Conservation (phyloP, 257 asterid species). For the Scutellaria baicalensis region DNA sequence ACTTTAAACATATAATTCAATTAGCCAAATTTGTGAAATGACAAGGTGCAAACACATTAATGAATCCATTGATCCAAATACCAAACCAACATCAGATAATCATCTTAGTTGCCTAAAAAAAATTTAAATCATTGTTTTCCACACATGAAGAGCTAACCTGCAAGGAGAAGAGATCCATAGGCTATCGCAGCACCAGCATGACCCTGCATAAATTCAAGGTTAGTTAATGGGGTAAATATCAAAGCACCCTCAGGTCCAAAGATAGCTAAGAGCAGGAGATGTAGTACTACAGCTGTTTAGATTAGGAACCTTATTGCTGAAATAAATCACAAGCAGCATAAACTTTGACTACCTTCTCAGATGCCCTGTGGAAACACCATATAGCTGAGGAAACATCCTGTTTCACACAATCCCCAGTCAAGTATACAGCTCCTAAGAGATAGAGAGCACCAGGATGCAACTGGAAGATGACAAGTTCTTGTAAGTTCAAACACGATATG, state of each 20-base stretch:
- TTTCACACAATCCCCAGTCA: constrained; percentile 89
- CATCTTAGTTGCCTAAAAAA: not conserved
- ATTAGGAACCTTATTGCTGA: not conserved
- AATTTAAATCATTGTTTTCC: not conserved
- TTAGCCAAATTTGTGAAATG: not conserved
- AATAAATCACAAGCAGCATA: constrained; percentile 11
- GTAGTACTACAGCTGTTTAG: not conserved
- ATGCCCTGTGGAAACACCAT: constrained; percentile 98
- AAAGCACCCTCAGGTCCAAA: not conserved
- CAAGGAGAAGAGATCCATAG: constrained; percentile 83
- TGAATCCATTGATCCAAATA: not conserved
- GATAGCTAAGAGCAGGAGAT: not conserved
- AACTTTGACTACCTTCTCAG: constrained; percentile 57
- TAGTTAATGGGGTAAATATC: not conserved
- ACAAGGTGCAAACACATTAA: not conserved
- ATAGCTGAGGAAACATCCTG: constrained; percentile 79
- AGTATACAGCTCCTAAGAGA: constrained; percentile 87
- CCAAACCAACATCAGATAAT: constrained; percentile 3
- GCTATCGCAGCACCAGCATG: constrained; percentile 91
- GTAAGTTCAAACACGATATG: constrained; percentile 9
- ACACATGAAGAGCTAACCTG: constrained; percentile 33
- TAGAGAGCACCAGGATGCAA: constrained; percentile 94
- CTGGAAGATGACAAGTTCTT: constrained; percentile 28
- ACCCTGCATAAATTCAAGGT: constrained; percentile 47
- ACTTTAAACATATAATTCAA: not conserved